Evolutionary conservation across 2,329 filamentous ascomycete genomes (phyloP), one percentile per base, ranked within the genome.

Genomic region (Fusarium redolens): DNA sequence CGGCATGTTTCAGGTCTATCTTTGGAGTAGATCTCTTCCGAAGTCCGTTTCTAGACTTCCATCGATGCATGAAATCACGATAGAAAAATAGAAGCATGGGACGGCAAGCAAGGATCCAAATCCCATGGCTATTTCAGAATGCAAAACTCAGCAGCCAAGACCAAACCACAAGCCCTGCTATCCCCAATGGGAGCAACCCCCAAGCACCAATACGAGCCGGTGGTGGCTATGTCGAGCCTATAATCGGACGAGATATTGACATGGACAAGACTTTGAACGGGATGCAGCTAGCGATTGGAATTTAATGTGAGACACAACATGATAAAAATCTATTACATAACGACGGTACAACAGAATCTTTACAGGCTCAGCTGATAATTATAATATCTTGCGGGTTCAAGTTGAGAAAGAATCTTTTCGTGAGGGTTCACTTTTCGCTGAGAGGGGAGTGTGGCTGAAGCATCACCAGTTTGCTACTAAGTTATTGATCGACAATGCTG

Each of bases 141-240:
- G 52, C 40, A 47, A 61, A 59, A 48, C 52, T 43, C 55, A 48
- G 45, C 44, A 44, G 22, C 54, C 60, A 62, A 67, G 56, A 35
- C 40, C 25, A 48, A 45, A 37, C 47, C 35, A 50, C 35, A 30
- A 41, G 33, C 30, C 45, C 48, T 30, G 33, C 33, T 58, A 56
- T 61, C 35, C 55, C 44, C 54, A 30, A 55, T 55, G 30, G 30
- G 55, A 66, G 20, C 47, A 33, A 31, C 52, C 62, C 41, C 50
- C 56, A 71, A 72, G 55, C 68, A 30, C 59, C 43, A 62, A 77
- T 76, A 77, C 75, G 75, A 77, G 64, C 58, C 56, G 37, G 65
- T 38, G 73, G 75, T 69, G 75, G 75, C 75, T 77, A 71, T 77
- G 73, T 52, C 47, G 28, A 61, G 52, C 44, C 61, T 66, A 40